Conservation (phyloP, 129 eudicot genomes). For the Saposhnikovia divaricata region DNA sequence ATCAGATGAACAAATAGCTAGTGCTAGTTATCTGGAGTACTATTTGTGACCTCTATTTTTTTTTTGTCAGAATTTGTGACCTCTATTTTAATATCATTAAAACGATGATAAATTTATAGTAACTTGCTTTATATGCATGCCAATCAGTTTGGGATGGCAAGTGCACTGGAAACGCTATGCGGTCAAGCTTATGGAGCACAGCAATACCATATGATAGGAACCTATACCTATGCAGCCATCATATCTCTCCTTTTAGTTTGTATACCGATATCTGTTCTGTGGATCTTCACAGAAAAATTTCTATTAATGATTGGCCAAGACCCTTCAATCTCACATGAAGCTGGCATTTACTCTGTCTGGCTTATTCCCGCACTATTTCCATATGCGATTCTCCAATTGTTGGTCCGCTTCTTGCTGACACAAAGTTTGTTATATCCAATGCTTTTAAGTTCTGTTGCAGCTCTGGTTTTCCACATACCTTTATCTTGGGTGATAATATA, state of each 20-base stretch:
- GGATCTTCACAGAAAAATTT: constrained; percentile 49
- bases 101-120: neutral
- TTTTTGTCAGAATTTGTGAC: no score
- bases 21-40: neutral
- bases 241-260: constrained; percentile 48
- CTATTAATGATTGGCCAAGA: constrained; percentile 53
- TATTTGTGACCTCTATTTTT: no score
- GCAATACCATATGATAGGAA: constrained; percentile 42
- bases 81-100: no score
- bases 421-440: constrained; percentile 55
- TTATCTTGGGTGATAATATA: constrained; percentile 57
- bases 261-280: constrained; percentile 40
- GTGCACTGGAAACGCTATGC: constrained; percentile 70
- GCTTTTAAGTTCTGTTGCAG: constrained; percentile 33
- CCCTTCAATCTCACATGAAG: constrained; percentile 52
- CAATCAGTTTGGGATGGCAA: constrained; percentile 58
- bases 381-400: constrained; percentile 40
- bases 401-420: constrained; percentile 49
- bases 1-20: neutral
- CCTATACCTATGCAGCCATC: constrained; percentile 44
- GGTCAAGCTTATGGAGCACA: constrained; percentile 83
- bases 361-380: constrained; percentile 54
- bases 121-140: neutral
- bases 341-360: constrained; percentile 34
- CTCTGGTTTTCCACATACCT: constrained; percentile 43